Evolutionary conservation across 2,329 filamentous ascomycete species (phyloP), one percentile per base, ranked within the genome.

Genomic region (Parascedosporium putredinis): DNA sequence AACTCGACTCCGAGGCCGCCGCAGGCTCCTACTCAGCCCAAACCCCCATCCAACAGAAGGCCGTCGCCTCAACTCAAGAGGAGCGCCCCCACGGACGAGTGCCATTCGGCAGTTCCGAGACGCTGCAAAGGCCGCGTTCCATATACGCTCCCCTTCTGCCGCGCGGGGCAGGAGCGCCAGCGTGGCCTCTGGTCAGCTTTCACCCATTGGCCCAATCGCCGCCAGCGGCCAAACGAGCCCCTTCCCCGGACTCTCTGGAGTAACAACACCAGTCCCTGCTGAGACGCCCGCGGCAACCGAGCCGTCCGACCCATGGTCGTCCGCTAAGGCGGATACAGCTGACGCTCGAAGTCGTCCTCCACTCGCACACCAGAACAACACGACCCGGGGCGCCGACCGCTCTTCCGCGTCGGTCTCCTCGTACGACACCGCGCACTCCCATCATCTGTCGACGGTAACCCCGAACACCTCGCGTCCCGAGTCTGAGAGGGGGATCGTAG

Each of bases 401-500:
- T 67, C 66, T 3, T 64, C 62, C 47, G 67, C 63, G 1, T 68
- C 70, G 3, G n/a, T n/a, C n/a, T n/a, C n/a, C n/a, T 66, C 64
- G 4, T 59, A 65, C 10, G 64, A 62, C 16, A 64, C 66, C 5
- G 50, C 60, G 0, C 65, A 66, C 1, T 55, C 56, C 6, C 58
- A 45, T 24, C 31, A 45, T 10, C 40, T 16, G 10, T 45, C 48
- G 25, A 50, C 62, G 16, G 66, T 66, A 49, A 71, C 68, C 4
- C 68, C 68, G 1, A 61, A 67, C 49, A 66, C 64, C 0, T 69
- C 68, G 1, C 62, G 67, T 10, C 65, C 68, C 0, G 63, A 69
- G 45, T 71, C 68, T 1, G 67, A 67, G 48, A 64, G 55, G 42
- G 40, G 36, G 7, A 14, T 22, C 3, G 12, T 48, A 14, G 31